A percentile compares a stretch with the other conserved stretches of the same genome.
Evolutionary conservation across 2,329 filamentous ascomycete genomes (phyloP).

Genomic region (Colletotrichum simmondsii): DNA sequence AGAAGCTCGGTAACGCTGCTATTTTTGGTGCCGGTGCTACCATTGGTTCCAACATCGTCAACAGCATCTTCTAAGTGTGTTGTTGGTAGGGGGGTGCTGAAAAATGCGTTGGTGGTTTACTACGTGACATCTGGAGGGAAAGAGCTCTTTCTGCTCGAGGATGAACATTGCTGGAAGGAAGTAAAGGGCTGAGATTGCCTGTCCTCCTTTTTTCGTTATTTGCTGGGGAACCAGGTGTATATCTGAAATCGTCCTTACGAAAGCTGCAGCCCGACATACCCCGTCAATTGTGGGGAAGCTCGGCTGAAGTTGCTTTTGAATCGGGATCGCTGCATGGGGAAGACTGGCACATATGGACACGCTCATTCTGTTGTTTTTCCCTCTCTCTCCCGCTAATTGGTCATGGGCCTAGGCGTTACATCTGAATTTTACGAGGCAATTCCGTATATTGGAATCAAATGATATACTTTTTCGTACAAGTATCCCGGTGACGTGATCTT

Average conservation of each 20-base stretch:
- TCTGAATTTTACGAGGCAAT: background rate
- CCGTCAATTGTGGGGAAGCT: background rate
- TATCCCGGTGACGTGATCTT: background rate
- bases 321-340: background rate
- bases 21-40: slow-evolving; percentile 95
- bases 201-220: background rate
- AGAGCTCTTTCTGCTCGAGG: background rate
- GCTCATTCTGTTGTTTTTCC: background rate
- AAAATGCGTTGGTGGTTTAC: background rate
- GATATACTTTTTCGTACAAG: background rate
- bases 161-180: no score
- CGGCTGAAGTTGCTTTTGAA: background rate
- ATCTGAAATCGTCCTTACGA: background rate
- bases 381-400: background rate
- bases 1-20: slow-evolving; percentile 84
- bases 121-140: background rate
- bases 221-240: background rate
- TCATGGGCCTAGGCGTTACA: background rate
- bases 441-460: background rate
- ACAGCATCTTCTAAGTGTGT: slow-evolving; percentile 80
- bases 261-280: background rate
- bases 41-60: slow-evolving; percentile 89
- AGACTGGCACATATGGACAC: background rate
- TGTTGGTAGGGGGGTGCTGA: background rate
- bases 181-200: background rate